A percentile compares a stretch with the other conserved stretches of the same genome.
Evolutionary conservation across 225 moss, liverwort and hornwort species (phyloP).

Genomic region (Bryum argenteum): DNA sequence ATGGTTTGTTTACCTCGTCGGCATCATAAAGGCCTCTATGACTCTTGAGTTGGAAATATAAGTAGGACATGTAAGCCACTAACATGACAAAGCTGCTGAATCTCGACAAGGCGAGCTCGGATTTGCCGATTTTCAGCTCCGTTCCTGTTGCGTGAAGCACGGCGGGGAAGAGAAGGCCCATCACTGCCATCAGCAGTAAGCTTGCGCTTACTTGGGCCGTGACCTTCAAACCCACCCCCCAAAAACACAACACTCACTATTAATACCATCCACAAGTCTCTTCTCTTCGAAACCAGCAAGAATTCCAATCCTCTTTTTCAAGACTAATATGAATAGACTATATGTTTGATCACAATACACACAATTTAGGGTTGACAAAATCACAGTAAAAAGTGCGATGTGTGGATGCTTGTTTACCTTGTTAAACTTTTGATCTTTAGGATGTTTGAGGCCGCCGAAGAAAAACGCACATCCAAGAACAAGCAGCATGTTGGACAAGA

Average conservation of each 20-base stretch:
- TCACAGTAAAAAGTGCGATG: too few relatives aligned
- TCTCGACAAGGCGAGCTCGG: conserved; percentile 66
- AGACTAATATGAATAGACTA: too few relatives aligned
- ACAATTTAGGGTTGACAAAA: too few relatives aligned
- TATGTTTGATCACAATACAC: too few relatives aligned
- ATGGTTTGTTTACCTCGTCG: conserved; percentile 35
- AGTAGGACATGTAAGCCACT: conserved; percentile 60
- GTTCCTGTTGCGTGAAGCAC: conserved; percentile 77
- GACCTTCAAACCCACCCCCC: conserved; percentile 20
- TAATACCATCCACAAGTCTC: not conserved
- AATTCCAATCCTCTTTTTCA: too few relatives aligned
- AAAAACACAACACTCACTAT: not conserved
- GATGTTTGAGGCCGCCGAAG: conserved; percentile 61
- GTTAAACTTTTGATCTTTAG: conserved; percentile 69
- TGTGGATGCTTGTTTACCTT: conserved; percentile 31
- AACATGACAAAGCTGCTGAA: conserved; percentile 78
- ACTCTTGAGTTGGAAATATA: conserved; percentile 75
- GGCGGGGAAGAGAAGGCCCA: conserved; percentile 77
- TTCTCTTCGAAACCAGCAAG: too few relatives aligned
- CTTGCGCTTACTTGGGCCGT: conserved; percentile 72
- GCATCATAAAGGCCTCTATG: conserved; percentile 57
- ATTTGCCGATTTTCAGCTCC: conserved; percentile 61
- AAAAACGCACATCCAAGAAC: conserved; percentile 79
- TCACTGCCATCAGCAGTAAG: conserved; percentile 76
- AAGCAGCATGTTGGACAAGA: conserved; percentile 79